phyloP scores from a whole-genome alignment of 768 basidiomycete species.

The Boletus vermiculosoides region DNA sequence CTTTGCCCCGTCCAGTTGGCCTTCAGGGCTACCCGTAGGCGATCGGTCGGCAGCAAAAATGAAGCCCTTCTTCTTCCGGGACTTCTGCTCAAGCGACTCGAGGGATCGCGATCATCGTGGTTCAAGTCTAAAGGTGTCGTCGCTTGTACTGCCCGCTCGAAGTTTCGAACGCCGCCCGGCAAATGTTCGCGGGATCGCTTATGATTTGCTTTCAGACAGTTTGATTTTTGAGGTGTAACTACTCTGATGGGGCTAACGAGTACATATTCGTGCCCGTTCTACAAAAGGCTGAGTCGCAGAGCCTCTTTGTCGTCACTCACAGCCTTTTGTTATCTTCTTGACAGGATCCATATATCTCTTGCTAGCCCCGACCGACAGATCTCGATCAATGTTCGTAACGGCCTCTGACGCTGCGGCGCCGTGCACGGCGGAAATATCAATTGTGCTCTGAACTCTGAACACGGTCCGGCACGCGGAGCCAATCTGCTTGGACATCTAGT shows the following conservation, averaged over 20 bases:
- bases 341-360: not conserved
- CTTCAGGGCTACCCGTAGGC: slow-evolving; percentile 1
- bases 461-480: not conserved
- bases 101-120: slow-evolving; percentile 29
- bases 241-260: not conserved
- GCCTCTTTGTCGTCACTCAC: not conserved
- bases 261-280: not conserved
- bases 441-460: not conserved
- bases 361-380: slow-evolving; percentile 1
- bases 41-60: slow-evolving; percentile 28
- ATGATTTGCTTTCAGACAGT: not conserved
- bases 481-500: not conserved
- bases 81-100: slow-evolving; percentile 27
- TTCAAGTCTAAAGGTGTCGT: slow-evolving; percentile 25
- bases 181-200: slow-evolving; percentile 36
- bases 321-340: not conserved
- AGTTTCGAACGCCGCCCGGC: slow-evolving; percentile 24
- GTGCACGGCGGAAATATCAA: slow-evolving; percentile 2
- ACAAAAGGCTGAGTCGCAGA: not conserved
- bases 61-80: slow-evolving; percentile 17
- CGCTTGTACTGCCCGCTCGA: slow-evolving; percentile 23
- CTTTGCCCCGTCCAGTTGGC: not conserved
- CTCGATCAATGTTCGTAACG: slow-evolving; percentile 1
- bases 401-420: slow-evolving; percentile 19
- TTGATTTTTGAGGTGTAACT: not conserved